Evolutionary conservation across 1,284 basidiomycete genomes (phyloP), one percentile per base, ranked within the genome.

Genomic region (Stereum hirsutum): DNA sequence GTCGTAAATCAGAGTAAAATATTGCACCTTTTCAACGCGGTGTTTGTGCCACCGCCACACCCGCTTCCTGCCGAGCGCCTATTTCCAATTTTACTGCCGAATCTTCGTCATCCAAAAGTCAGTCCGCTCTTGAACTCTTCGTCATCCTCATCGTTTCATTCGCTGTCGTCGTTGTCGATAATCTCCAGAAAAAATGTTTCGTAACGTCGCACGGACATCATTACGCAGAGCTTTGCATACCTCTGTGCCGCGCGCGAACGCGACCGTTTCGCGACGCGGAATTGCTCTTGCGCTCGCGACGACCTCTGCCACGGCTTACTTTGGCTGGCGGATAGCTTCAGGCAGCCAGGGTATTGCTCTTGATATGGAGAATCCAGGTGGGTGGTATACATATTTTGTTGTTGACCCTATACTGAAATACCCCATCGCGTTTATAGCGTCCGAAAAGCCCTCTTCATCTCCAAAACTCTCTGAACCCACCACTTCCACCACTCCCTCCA

Each of bases 261-360:
- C 32, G 28, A 32, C 34, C 26, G 12, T 33, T 30, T 37, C 43
- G 35, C 56, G 55, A 25, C 51, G 54, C 14, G 60, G 64, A 23
- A 38, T 66, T 11, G 57, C 60, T 48, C 46, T 67, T 33, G 62
- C 62, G 11, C 51, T 73, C 2, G 71, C 66, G 30, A 67, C 61
- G 42, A 70, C 74, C 36, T 64, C 65, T 21, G 65, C 68, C 11
- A 61, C 66, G 36, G 61, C 69, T 4, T 75, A 73, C 57, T 46
- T 75, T 41, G 57, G 54, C 34, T 63, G 60, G 60, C 59, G 44
- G 43, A 50, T 70, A 51, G 57, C 63, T 32, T 61, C 63, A 42
- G 65, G 65, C 34, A 57, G 54, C 20, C 61, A 69, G 53, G 57
- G 56, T 41, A 66, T 76, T 50, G 65, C 69, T 31, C 56, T 74